Base-by-base conservation (phyloP, 1,284 basidiomycete genomes). In the Boletus coffeatus region DNA sequence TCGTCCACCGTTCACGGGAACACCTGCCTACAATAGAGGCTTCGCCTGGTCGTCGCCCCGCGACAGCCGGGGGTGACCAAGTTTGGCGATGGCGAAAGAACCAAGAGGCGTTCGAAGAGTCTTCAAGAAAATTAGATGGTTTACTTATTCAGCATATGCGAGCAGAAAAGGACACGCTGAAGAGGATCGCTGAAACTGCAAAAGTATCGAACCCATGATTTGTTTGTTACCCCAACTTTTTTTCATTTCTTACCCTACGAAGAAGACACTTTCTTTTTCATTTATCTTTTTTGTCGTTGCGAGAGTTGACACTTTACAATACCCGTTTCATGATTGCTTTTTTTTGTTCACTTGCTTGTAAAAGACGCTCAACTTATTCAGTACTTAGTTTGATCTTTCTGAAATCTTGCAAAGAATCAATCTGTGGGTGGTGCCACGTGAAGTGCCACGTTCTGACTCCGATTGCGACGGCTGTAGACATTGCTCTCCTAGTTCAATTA, bases 121-220 rank as follows among this genome's bases (percentile, higher is more conserved):
- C 85, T 39, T 71, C 86, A 67, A 78, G 75, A 74, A 81, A 79
- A 72, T 75, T 92, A 66, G 89, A 92, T 71, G 90, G 88, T 67
- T 82, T 92, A 83, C 76, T 92, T 60, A 75, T 85, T 61, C 83
- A 87, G 73, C 89, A 92, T 73, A 87, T 92, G 78, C 86, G 88
- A 74, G 80, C 84, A 60, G 82, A 92, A 76, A 86, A 84, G 77
- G 86, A 89, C 69, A 85, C 82, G 50, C 80, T 92, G 69, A 86
- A 81, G 77, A 79, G 84, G 74, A 90, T 92, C 70, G 84, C 90
- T 61, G 64, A 73, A 66, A 73, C 72, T 66, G 72, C 72, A 69
- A 74, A 76, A 67, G 70, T 76, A 70, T 56, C 74, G 37, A 72
- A 75, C 58, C 57, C 67, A 68, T 75, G 67, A 66, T 65, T 36